Conservation (phyloP, 2,329 filamentous ascomycete genomes). For the Microsporum canis region DNA sequence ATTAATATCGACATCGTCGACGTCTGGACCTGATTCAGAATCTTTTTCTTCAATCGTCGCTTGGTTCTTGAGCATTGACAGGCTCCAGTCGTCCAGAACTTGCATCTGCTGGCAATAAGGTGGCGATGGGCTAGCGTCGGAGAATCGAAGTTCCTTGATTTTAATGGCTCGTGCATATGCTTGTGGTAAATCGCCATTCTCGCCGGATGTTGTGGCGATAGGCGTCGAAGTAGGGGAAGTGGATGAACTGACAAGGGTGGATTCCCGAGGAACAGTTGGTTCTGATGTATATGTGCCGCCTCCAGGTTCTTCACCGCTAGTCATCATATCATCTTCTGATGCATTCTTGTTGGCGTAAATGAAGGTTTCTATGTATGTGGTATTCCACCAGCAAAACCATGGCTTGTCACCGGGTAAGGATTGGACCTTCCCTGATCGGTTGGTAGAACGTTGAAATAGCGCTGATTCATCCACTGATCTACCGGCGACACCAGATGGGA, state of each 20-base stretch:
- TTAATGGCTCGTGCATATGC: conserved; percentile 50
- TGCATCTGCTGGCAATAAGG: conserved; percentile 57
- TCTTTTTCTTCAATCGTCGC: conserved; percentile 21
- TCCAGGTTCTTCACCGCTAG: conserved; percentile 2
- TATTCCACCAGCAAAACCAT: conserved; percentile 62
- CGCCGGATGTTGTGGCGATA: conserved; percentile 6
- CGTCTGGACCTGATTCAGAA: neutral
- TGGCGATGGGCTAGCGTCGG: conserved; percentile 25
- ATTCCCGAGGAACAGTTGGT: neutral
- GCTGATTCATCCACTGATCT: conserved; percentile 16
- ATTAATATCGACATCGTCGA: neutral
- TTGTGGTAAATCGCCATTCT: conserved; percentile 5
- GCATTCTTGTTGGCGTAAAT: conserved; percentile 44
- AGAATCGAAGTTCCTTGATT: conserved; percentile 51
- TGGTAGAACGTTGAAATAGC: conserved; percentile 22
- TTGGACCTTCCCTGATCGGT: conserved; percentile 27
- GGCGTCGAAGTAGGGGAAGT: conserved; percentile 10
- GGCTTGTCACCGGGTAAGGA: conserved; percentile 47
- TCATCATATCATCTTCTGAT: conserved; percentile 1
- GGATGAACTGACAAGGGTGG: neutral
- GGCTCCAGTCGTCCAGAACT: conserved; percentile 42
- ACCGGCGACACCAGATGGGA: conserved; percentile 15
- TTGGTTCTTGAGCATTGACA: conserved; percentile 18
- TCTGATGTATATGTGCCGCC: neutral
- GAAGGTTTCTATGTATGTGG: conserved; percentile 55